Conservation (phyloP, 2,329 filamentous ascomycete species). For the Penicillium psychrosexuale region DNA sequence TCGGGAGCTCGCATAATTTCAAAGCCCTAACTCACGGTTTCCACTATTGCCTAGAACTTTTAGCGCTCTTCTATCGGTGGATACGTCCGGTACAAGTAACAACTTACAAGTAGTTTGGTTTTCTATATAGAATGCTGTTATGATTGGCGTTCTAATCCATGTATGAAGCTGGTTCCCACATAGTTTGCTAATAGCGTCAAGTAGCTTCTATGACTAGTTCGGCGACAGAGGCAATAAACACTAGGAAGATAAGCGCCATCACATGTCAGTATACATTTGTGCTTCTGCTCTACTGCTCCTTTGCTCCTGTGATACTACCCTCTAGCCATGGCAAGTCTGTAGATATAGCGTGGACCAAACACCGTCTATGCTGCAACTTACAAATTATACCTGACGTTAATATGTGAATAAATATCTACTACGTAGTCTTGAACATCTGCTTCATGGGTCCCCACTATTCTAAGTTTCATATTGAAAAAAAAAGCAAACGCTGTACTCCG, state of each 20-base stretch:
- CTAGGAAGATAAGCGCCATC: not conserved
- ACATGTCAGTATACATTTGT: not conserved
- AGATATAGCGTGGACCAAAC: not conserved
- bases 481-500: not conserved
- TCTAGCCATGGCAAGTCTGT: too few relatives aligned
- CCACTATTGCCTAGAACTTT: not conserved
- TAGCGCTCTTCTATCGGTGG: not conserved
- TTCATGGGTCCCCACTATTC: not conserved
- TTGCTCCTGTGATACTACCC: not conserved
- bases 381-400: not conserved
- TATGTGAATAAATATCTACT: not conserved
- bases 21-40: not conserved
- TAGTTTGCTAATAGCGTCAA: not conserved
- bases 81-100: too few relatives aligned
- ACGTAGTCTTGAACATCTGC: too few relatives aligned
- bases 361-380: too few relatives aligned
- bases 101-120: too few relatives aligned
- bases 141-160: not conserved
- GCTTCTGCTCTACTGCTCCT: too few relatives aligned
- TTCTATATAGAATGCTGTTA: not conserved
- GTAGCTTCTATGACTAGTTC: not conserved
- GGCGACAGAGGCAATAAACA: not conserved
- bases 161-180: not conserved
- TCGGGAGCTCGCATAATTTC: not conserved
- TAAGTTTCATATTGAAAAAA: not conserved